Evolutionary conservation across 768 basidiomycete species (phyloP), one percentile per base, ranked within the genome.

Genomic region (Kwoniella europaea): DNA sequence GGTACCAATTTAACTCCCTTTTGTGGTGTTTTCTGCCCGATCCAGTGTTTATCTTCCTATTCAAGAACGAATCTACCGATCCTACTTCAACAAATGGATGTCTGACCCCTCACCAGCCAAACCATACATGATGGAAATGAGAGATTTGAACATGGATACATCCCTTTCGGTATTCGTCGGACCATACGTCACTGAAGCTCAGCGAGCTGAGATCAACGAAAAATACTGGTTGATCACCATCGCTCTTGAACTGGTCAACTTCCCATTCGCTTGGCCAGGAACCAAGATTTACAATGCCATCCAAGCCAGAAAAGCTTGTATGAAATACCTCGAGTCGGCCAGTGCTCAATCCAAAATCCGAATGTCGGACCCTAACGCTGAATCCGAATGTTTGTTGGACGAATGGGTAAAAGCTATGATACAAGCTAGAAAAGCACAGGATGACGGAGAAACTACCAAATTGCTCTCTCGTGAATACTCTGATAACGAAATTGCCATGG

Each of bases 231-330:
- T 87, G 69, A 97, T 99, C 84, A 98, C 97, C 7, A 86, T 89
- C 76, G 93, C 97, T 2, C 90, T 99, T 53, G 93, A 99, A 82
- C 91, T 99, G 65, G 97, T 99, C 86, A 99, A 99, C 86, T 98
- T 99, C 86, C 97, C 97, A 16, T 85, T 98, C 71, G 90, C 96
- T 16, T 78, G 97, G 46, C 97, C 97, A 20, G 97, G 97, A 35
- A 98, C 97, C 50, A 98, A 98, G 82, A 89, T 98, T 65, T 98
- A 91, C 85, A 91, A 90, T 75, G 97, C 96, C 2, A 90, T 94
- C 74, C 90, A 94, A 83, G 91, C 93, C 1, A 90, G 95, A 81
- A 97, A 96, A 82, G 86, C 87, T 56, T 92, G 93, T 18, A 88
- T 94, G 85, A 78, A 76, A 66, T 76, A 79, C 59, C 86, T 98